Evolutionary conservation across 352 stramenopile species (phyloP).

Genomic region (Lagenidium sp.): DNA sequence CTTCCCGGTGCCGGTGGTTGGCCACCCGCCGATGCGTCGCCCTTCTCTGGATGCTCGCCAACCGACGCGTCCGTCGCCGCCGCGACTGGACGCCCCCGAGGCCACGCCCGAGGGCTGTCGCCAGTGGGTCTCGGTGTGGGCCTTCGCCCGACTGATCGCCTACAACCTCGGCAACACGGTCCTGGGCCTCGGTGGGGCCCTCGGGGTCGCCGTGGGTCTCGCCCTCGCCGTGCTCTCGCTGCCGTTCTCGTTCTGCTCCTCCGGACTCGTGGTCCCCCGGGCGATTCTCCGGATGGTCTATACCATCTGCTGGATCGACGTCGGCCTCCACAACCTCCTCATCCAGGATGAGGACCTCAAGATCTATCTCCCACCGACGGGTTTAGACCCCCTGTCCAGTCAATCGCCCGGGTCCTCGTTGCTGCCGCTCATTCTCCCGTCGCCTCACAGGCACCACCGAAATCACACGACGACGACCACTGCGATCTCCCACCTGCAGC

Average conservation of each 20-base stretch:
- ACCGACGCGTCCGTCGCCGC: no score
- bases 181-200: conserved; percentile 9
- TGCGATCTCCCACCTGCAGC: conserved; percentile 6
- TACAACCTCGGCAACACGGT: conserved; percentile 15
- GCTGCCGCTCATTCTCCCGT: conserved; percentile 21
- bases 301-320: conserved; percentile 29
- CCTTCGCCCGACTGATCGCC: conserved; percentile 6
- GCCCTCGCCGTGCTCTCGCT: conserved; percentile 15
- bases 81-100: no score
- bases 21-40: no score
- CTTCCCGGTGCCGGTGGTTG: no score
- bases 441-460: no score
- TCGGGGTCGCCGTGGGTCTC: conserved; percentile 13
- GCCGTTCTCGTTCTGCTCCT: conserved; percentile 48
- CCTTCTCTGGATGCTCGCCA: no score
- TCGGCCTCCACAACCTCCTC: conserved; percentile 40
- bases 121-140: conserved; percentile 2
- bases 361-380: conserved; percentile 11
- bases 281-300: conserved; percentile 26
- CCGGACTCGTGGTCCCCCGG: conserved; percentile 36
- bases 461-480: conserved; percentile 1
- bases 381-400: no score
- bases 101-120: neutral
- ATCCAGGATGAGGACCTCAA: conserved; percentile 17
- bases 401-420: conserved; percentile 18